Percentiles rank a stretch among this genome's conserved stretches.
Evolutionary conservation across 768 basidiomycete species (phyloP).

Genomic region (Lactarius psammicola): DNA sequence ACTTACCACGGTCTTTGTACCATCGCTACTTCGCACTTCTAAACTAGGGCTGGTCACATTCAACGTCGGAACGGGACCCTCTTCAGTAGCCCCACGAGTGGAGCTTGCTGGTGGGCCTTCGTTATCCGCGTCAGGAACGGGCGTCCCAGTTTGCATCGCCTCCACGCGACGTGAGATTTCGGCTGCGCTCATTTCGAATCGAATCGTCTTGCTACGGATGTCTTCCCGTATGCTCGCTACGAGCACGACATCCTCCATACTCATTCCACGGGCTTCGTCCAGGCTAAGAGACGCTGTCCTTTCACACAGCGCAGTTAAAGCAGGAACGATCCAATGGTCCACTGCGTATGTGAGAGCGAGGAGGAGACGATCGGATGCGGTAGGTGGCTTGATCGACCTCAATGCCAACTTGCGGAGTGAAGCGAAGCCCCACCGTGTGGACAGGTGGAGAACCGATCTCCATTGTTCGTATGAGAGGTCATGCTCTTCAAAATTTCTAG

Average conservation of each 20-base stretch:
- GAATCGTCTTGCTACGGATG: background rate
- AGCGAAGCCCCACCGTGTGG: conserved; percentile 35
- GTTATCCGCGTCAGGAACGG: background rate
- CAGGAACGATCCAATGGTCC: conserved; percentile 18
- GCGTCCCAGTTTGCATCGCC: background rate
- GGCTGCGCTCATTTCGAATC: background rate
- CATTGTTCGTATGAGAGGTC: conserved; percentile 29
- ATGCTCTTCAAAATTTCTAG: conserved; percentile 14
- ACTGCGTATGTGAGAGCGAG: conserved; percentile 13
- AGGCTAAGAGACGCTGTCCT: conserved; percentile 8
- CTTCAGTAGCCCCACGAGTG: background rate
- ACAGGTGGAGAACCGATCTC: conserved; percentile 32
- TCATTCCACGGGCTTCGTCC: conserved; percentile 15
- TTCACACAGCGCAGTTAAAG: conserved; percentile 15
- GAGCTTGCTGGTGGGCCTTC: background rate
- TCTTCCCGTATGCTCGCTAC: conserved; percentile 14
- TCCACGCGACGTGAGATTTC: background rate
- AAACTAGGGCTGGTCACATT: background rate
- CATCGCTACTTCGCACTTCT: background rate
- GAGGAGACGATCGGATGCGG: conserved; percentile 9
- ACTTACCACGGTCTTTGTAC: background rate
- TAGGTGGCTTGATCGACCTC: background rate
- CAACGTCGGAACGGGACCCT: background rate
- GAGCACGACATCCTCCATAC: conserved; percentile 17
- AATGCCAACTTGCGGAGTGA: conserved; percentile 29